phyloP scores from a whole-genome alignment of 768 basidiomycete species.

The Amanita fuliginea region DNA sequence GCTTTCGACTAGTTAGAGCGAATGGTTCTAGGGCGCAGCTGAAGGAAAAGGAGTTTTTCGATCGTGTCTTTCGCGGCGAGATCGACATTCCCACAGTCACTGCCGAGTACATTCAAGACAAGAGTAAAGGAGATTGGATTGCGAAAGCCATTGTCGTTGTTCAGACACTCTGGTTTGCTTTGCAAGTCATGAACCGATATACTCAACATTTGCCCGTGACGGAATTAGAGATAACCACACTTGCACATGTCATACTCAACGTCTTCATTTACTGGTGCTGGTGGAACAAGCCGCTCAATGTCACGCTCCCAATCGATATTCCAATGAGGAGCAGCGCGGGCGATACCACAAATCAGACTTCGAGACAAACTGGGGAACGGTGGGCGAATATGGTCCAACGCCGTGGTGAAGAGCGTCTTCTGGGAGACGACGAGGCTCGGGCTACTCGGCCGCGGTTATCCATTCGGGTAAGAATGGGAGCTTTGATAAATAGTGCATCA shows the following conservation, averaged over 20 bases:
- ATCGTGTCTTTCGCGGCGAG: not conserved
- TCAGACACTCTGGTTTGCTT: constrained; percentile 21
- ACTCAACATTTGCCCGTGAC: constrained; percentile 14
- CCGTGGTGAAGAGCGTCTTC: too few relatives aligned
- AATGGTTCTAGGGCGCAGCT: not conserved
- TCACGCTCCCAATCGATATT: constrained; percentile 10
- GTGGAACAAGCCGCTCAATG: constrained; percentile 25
- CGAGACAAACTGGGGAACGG: not conserved
- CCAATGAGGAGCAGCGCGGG: not conserved
- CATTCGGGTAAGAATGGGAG: too few relatives aligned
- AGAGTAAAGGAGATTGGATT: constrained; percentile 17
- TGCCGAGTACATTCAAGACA: constrained; percentile 14
- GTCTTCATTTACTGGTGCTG: constrained; percentile 19
- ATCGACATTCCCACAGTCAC: constrained; percentile 8
- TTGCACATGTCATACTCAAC: constrained; percentile 17
- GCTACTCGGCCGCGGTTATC: too few relatives aligned
- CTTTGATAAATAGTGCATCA: too few relatives aligned
- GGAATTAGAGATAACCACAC: constrained; percentile 20
- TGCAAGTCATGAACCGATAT: constrained; percentile 17
- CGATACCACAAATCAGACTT: too few relatives aligned
- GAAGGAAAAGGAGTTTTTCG: too few relatives aligned
- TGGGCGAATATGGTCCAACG: not conserved
- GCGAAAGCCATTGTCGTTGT: constrained; percentile 15
- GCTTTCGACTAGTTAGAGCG: not conserved
- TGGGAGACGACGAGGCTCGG: too few relatives aligned